phyloP scores from a whole-genome alignment of 306 rosid genomes.

The Cicer yamashitae region DNA sequence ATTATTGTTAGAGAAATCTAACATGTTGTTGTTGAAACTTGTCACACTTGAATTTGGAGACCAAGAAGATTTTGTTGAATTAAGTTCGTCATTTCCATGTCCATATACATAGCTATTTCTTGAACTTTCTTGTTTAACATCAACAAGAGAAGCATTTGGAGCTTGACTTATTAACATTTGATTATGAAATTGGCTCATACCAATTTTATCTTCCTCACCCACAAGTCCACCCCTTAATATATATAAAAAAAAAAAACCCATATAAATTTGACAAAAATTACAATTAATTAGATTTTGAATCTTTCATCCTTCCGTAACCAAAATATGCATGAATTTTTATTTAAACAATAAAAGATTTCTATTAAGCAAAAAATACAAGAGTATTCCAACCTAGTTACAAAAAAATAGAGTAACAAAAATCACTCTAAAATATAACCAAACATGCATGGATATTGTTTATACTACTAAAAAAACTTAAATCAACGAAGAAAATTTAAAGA shows the following conservation, averaged over 20 bases:
- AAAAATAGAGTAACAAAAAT: no score
- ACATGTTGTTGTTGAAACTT: conserved; percentile 76
- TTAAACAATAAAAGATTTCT: not conserved
- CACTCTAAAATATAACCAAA: not conserved
- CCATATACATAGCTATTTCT: conserved; percentile 64
- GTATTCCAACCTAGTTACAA: not conserved
- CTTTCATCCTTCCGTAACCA: not conserved
- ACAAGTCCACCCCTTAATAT: conserved; percentile 65
- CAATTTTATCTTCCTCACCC: conserved; percentile 66
- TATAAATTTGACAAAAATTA: not conserved
- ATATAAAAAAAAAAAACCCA: not conserved
- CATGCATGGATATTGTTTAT: not conserved
- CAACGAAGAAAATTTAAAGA: not conserved
- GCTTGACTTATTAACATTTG: conserved; percentile 53
- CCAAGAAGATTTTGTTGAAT: conserved; percentile 54
- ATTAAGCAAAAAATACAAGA: not conserved
- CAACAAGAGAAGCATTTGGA: conserved; percentile 53
- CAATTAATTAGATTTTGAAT: conserved; percentile 13
- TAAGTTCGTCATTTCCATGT: conserved; percentile 60
- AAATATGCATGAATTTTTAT: not conserved
- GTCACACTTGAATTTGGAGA: conserved; percentile 80
- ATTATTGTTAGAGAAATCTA: conserved; percentile 76
- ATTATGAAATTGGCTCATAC: conserved; percentile 59
- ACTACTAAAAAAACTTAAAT: not conserved
- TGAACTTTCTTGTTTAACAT: conserved; percentile 70